Percentiles rank a stretch among this genome's conserved stretches.
Evolutionary conservation across 1,284 basidiomycete species (phyloP).

Genomic region (Ceratobasidium sp.): DNA sequence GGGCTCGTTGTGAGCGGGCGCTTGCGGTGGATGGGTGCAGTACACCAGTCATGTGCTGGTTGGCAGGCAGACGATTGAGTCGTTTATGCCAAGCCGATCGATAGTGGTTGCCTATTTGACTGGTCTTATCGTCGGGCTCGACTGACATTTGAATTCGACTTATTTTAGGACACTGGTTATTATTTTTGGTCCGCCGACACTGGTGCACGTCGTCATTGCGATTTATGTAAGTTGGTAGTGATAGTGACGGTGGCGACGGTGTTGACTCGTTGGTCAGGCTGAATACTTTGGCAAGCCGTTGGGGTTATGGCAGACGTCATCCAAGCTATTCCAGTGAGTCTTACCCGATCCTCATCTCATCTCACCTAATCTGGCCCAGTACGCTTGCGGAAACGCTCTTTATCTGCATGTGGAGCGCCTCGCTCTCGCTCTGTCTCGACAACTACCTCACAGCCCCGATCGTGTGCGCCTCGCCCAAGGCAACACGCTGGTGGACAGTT

Average conservation of each 20-base stretch:
- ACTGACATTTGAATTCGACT: background rate
- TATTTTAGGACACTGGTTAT: constrained; percentile 78
- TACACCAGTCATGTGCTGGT: too few relatives aligned
- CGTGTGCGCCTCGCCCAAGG: constrained; percentile 70
- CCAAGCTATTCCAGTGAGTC: constrained; percentile 72
- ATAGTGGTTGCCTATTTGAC: background rate
- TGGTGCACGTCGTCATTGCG: constrained; percentile 85
- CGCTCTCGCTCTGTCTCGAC: constrained; percentile 86
- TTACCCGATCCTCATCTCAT: background rate
- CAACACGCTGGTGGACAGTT: constrained; percentile 77
- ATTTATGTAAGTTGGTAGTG: constrained; percentile 71
- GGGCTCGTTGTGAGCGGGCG: background rate
- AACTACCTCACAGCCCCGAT: constrained; percentile 90
- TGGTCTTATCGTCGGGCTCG: background rate
- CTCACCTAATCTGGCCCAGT: constrained; percentile 25
- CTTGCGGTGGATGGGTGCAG: constrained; percentile 3
- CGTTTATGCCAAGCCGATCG: background rate
- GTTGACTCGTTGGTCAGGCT: constrained; percentile 60
- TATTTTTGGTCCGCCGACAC: constrained; percentile 84
- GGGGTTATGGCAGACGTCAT: constrained; percentile 87
- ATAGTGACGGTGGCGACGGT: background rate
- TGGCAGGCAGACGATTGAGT: background rate
- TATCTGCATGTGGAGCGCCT: constrained; percentile 92
- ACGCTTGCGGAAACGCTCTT: constrained; percentile 86
- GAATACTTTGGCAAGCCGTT: constrained; percentile 92